Percentiles rank a stretch among this genome's conserved stretches.
These are phyloP conservation scores for Rhizoclosmatium sp. DNA, from an alignment of 192 early-diverging fungal species.

Conservation along the genomic window DNA sequence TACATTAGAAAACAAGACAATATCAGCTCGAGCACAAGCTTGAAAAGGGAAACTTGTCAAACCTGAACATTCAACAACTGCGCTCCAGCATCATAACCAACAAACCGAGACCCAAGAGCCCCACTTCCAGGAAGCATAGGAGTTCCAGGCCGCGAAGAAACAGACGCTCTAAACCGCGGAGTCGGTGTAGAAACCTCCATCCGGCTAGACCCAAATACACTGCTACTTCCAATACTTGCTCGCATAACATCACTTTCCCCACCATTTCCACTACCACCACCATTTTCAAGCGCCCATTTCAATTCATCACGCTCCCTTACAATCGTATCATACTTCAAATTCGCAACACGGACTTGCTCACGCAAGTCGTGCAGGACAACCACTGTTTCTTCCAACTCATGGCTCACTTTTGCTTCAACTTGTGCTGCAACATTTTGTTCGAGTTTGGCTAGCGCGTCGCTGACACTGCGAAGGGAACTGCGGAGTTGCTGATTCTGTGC, in stretches of 20 bases:
- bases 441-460: conserved; percentile 27
- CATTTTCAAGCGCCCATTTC: conserved; percentile 7
- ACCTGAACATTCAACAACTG: conserved; percentile 3
- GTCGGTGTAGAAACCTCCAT: neutral
- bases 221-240: neutral
- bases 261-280: neutral
- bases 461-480: conserved; percentile 30
- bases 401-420: conserved; percentile 46
- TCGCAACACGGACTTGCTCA: conserved; percentile 66
- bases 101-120: neutral
- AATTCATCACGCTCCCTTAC: conserved; percentile 64
- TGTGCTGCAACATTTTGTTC: conserved; percentile 51
- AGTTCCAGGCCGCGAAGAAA: conserved; percentile 4
- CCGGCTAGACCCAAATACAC: neutral
- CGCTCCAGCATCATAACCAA: neutral
- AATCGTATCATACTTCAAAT: conserved; percentile 57
- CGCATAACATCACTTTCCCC: neutral
- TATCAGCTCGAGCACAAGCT: neutral
- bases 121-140: neutral
- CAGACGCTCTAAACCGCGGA: neutral
- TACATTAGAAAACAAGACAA: neutral
- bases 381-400: conserved; percentile 58
- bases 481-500: conserved; percentile 41
- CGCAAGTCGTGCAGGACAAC: conserved; percentile 63
- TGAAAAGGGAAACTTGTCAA: neutral